Conservation (phyloP, 2,329 filamentous ascomycete genomes). For the Hymenoscyphus infarciens region DNA sequence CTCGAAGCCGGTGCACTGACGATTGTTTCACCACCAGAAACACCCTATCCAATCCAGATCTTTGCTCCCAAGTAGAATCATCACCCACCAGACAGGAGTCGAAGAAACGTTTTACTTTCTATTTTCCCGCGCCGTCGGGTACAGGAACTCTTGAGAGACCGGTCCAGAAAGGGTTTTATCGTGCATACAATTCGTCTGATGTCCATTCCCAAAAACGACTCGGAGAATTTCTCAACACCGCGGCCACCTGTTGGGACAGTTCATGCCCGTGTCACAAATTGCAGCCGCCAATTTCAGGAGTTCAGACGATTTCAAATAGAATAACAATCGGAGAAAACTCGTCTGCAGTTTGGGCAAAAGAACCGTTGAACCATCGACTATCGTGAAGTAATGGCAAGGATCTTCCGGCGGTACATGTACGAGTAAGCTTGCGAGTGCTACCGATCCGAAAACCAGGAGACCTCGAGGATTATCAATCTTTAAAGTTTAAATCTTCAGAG, state of each 20-base stretch:
- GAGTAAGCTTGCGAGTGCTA: not conserved
- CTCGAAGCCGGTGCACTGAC: not conserved
- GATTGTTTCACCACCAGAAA: not conserved
- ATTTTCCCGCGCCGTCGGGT: no score
- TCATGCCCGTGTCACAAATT: not conserved
- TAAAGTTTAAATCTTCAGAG: not conserved
- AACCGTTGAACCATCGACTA: not conserved
- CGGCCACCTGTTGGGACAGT: no score
- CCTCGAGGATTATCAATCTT: no score
- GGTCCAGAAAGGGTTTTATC: no score
- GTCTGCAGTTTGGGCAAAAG: not conserved
- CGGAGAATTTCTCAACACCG: no score
- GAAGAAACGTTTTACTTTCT: not conserved
- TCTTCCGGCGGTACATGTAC: not conserved
- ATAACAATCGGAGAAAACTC: no score
- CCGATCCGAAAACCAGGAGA: not conserved
- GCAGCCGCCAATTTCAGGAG: not conserved
- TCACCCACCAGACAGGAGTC: no score
- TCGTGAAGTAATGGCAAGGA: not conserved
- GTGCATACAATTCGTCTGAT: no score
- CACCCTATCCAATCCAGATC: not conserved
- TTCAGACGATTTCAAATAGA: not conserved
- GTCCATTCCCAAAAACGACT: no score
- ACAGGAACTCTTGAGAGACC: no score
- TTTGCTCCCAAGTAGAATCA: not conserved